These are phyloP conservation scores for Saccharomycopsis sp. DNA, from an alignment of 805 yeast species.

Conservation along the genomic window DNA sequence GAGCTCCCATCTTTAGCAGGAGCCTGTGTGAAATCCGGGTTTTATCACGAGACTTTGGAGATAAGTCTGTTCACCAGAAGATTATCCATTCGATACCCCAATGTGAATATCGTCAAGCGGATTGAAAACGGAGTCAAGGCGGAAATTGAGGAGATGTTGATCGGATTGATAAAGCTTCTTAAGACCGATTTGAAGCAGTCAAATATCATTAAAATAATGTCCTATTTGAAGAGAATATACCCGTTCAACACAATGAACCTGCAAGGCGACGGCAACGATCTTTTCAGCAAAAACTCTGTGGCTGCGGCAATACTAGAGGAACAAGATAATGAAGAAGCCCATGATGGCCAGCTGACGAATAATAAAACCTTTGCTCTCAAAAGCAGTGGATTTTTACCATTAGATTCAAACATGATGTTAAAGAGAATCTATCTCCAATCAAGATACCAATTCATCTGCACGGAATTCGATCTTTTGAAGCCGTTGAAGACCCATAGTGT, in stretches of 20 bases:
- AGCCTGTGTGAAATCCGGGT: conserved; percentile 80
- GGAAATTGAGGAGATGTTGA: conserved; percentile 62
- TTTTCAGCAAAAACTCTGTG: conserved; percentile 1
- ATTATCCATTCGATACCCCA: conserved; percentile 62
- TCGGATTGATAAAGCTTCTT: conserved; percentile 60
- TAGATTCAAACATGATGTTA: conserved; percentile 28
- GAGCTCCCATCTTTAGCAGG: conserved; percentile 79
- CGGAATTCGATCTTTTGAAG: conserved; percentile 49
- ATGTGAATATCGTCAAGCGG: conserved; percentile 42
- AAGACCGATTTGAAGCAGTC: conserved; percentile 74
- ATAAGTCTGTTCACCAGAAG: conserved; percentile 69
- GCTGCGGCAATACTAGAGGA: conserved; percentile 19
- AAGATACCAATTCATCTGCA: conserved; percentile 58
- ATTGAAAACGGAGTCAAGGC: conserved; percentile 45
- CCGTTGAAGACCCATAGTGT: conserved; percentile 49
- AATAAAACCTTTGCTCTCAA: neutral
- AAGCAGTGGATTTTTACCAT: conserved; percentile 2
- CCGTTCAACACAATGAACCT: conserved; percentile 32
- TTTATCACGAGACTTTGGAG: conserved; percentile 85
- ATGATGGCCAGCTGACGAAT: neutral
- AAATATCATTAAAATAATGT: conserved; percentile 69
- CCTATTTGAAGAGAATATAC: conserved; percentile 65
- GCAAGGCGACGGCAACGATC: conserved; percentile 4
- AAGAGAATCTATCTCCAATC: conserved; percentile 61
- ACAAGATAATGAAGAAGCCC: conserved; percentile 24